A percentile compares a stretch with the other conserved stretches of the same genome.
phyloP scores from a whole-genome alignment of 2,329 filamentous ascomycete species.

The Ophiocordyceps camponoti-floridani region DNA sequence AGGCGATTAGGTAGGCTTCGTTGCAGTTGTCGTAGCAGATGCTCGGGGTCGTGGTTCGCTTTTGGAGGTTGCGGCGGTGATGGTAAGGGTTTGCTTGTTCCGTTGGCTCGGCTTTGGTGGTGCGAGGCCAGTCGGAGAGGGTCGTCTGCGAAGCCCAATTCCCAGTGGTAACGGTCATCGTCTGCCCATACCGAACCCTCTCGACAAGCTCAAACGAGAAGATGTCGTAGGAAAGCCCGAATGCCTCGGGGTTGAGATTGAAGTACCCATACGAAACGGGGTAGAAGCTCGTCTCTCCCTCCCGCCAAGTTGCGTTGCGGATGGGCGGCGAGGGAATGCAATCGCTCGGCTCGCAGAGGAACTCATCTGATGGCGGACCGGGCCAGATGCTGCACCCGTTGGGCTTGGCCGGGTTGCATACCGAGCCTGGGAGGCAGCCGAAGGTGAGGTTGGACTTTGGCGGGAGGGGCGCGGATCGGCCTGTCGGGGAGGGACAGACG shows the following conservation, averaged over 20 bases:
- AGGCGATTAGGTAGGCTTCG: conserved; percentile 25
- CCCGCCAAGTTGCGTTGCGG: conserved; percentile 21
- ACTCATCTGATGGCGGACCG: conserved; percentile 24
- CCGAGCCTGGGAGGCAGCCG: conserved; percentile 32
- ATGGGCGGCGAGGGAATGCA: conserved; percentile 25
- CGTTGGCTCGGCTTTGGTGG: background rate
- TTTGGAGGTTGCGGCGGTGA: conserved; percentile 7
- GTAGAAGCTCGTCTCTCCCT: conserved; percentile 29
- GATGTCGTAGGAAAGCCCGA: conserved; percentile 45
- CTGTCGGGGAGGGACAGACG: conserved; percentile 26
- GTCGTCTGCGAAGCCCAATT: conserved; percentile 35
- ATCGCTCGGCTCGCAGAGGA: conserved; percentile 23
- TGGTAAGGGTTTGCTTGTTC: background rate
- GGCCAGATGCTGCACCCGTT: conserved; percentile 32
- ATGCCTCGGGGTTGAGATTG: conserved; percentile 41
- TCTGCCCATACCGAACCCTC: conserved; percentile 15
- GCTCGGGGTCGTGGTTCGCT: conserved; percentile 24
- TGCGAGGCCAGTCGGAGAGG: conserved; percentile 16
- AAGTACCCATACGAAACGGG: conserved; percentile 37
- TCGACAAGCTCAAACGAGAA: conserved; percentile 28
- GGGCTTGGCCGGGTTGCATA: conserved; percentile 34
- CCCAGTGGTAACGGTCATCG: conserved; percentile 31
- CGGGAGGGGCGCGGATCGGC: conserved; percentile 12
- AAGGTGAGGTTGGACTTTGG: conserved; percentile 26
- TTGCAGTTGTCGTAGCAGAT: conserved; percentile 37